Conservation (phyloP, 2,329 filamentous ascomycete genomes). For the Penicillium occitanis region DNA sequence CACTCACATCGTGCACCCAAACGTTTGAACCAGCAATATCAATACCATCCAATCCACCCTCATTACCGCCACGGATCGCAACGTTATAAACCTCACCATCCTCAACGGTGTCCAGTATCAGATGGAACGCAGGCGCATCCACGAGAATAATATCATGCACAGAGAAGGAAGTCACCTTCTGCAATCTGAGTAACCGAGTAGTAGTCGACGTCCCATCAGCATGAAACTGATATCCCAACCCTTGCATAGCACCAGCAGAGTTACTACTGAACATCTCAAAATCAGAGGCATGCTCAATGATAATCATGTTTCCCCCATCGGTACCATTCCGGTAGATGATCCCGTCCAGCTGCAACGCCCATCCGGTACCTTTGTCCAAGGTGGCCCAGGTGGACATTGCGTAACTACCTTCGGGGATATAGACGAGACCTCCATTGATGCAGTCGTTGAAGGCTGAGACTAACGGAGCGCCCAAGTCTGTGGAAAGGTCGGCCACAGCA, state of each 20-base stretch:
- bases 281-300: constrained; percentile 51
- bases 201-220: constrained; percentile 41
- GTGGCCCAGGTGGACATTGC: constrained; percentile 53
- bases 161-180: constrained; percentile 49
- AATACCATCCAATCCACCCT: constrained; percentile 57
- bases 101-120: constrained; percentile 51
- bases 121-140: constrained; percentile 53
- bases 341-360: constrained; percentile 56
- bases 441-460: constrained; percentile 52
- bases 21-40: constrained; percentile 57
- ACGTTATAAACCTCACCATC: constrained; percentile 59
- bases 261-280: constrained; percentile 57
- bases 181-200: constrained; percentile 49
- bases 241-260: constrained; percentile 54
- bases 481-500: constrained; percentile 52
- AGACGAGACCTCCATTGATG: constrained; percentile 52
- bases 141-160: constrained; percentile 53
- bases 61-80: constrained; percentile 54
- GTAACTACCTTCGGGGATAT: constrained; percentile 53
- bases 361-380: constrained; percentile 49
- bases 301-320: constrained; percentile 55
- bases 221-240: constrained; percentile 53
- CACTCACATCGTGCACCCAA: constrained; percentile 55
- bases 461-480: constrained; percentile 53
- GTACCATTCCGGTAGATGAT: constrained; percentile 54